phyloP scores from a whole-genome alignment of 192 early-diverging fungal species.

The Coemansia sp. region DNA sequence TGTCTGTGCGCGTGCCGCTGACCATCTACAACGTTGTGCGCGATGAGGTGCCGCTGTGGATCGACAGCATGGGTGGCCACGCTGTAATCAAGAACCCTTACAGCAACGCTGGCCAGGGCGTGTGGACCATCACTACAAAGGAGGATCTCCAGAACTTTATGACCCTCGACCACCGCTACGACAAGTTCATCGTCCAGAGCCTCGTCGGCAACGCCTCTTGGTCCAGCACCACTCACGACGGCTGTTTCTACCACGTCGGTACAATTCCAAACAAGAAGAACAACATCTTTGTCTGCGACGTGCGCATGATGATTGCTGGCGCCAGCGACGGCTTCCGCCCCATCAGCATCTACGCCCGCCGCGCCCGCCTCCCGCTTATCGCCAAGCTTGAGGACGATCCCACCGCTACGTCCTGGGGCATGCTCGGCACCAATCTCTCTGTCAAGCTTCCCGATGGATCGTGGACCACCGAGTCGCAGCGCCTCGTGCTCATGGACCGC shows the following conservation, averaged over 20 bases:
- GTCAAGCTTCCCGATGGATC: slow-evolving; percentile 72
- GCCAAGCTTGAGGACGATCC: slow-evolving; percentile 58
- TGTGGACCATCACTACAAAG: slow-evolving; percentile 84
- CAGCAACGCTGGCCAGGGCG: slow-evolving; percentile 84
- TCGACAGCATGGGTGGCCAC: slow-evolving; percentile 83
- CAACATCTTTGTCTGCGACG: slow-evolving; percentile 79
- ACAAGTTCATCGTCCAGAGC: slow-evolving; percentile 90
- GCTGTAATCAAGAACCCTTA: slow-evolving; percentile 86
- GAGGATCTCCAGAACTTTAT: slow-evolving; percentile 74
- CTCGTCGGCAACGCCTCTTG: slow-evolving; percentile 86
- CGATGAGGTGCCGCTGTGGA: slow-evolving; percentile 77
- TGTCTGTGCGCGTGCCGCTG: slow-evolving; percentile 73
- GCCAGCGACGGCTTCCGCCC: slow-evolving; percentile 73
- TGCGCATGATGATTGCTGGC: slow-evolving; percentile 86
- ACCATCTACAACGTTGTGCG: slow-evolving; percentile 84
- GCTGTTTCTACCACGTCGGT: slow-evolving; percentile 86
- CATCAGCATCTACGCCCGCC: slow-evolving; percentile 78
- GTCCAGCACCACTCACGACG: slow-evolving; percentile 69
- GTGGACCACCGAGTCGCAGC: slow-evolving; percentile 82
- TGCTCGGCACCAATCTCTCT: slow-evolving; percentile 86
- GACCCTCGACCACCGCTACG: slow-evolving; percentile 75
- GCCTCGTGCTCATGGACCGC: slow-evolving; percentile 84
- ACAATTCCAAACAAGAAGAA: slow-evolving; percentile 90
- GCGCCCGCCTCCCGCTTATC: slow-evolving; percentile 70
- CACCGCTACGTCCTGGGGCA: slow-evolving; percentile 71